phyloP scores from a whole-genome alignment of 768 basidiomycete species.

The Melanogaster broomeanus region DNA sequence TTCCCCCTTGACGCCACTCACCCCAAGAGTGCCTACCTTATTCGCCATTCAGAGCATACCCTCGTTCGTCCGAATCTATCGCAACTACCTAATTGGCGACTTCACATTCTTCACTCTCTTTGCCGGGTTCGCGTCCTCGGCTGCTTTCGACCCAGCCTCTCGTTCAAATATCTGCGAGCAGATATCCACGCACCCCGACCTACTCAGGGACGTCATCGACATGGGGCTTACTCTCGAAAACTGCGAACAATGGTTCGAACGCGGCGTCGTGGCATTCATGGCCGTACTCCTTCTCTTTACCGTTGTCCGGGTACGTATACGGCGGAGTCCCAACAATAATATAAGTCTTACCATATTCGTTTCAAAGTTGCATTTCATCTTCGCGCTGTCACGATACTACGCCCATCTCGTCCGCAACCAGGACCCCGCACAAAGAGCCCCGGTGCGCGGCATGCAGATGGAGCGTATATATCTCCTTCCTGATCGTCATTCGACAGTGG shows the following conservation, averaged over 20 bases:
- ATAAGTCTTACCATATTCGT: constrained; percentile 1
- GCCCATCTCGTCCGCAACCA: constrained; percentile 51
- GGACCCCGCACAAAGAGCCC: constrained; percentile 9
- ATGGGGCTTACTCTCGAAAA: constrained; percentile 77
- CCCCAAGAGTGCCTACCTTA: too few species aligned
- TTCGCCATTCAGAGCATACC: constrained; percentile 51
- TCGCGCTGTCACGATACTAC: constrained; percentile 70
- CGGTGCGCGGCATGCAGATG: constrained; percentile 37
- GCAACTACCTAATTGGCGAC: constrained; percentile 81
- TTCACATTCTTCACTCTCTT: constrained; percentile 68
- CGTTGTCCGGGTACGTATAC: constrained; percentile 60
- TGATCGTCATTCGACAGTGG: constrained; percentile 16
- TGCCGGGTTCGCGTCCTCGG: constrained; percentile 56
- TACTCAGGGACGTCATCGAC: constrained; percentile 68
- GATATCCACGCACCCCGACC: constrained; percentile 71
- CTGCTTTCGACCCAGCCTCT: constrained; percentile 53
- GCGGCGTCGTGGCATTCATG: constrained; percentile 59
- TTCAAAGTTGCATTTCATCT: constrained; percentile 72
- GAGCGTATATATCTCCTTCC: constrained; percentile 70
- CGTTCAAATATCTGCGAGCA: constrained; percentile 72
- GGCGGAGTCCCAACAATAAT: not conserved
- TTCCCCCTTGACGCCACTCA: not conserved
- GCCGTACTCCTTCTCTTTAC: constrained; percentile 61
- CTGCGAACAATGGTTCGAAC: constrained; percentile 78
- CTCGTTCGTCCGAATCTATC: constrained; percentile 73